phyloP scores from a whole-genome alignment of 305 asterid species.

The Solanum chacoense region DNA sequence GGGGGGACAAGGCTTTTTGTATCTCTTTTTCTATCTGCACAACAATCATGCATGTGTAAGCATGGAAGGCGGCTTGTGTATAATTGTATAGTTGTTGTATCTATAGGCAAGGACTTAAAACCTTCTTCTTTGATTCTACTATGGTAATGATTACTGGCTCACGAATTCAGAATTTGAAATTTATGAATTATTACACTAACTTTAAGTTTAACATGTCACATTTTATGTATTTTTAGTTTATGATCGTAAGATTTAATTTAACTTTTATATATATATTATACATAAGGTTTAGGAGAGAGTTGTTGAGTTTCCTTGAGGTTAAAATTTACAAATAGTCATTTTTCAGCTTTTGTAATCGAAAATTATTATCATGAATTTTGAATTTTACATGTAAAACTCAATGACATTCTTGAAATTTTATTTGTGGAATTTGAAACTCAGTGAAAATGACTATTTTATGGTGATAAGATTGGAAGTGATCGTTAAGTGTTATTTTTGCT shows the following conservation, averaged over 20 bases:
- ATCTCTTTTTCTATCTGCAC: constrained; percentile 19
- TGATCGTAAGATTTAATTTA: too few relatives aligned
- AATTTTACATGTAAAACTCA: background rate
- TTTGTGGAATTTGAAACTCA: background rate
- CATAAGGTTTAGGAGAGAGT: background rate
- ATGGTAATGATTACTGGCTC: background rate
- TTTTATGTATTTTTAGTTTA: too few relatives aligned
- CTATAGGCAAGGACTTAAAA: constrained; percentile 21
- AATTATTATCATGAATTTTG: fast-evolving
- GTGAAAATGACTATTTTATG: background rate
- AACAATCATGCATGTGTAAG: constrained; percentile 67
- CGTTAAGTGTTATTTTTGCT: background rate
- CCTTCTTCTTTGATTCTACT: background rate
- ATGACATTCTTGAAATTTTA: background rate
- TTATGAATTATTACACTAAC: fast-evolving
- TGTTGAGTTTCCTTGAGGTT: background rate
- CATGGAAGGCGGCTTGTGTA: constrained; percentile 41
- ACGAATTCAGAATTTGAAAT: background rate
- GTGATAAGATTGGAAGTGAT: background rate
- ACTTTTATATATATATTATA: background rate
- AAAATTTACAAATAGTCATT: background rate
- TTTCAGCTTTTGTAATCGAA: background rate
- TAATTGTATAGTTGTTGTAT: background rate
- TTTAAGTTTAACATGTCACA: too few relatives aligned
- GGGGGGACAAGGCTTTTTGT: background rate